phyloP scores from a whole-genome alignment of 1,284 basidiomycete genomes.

The Marasmius tenuissimus region DNA sequence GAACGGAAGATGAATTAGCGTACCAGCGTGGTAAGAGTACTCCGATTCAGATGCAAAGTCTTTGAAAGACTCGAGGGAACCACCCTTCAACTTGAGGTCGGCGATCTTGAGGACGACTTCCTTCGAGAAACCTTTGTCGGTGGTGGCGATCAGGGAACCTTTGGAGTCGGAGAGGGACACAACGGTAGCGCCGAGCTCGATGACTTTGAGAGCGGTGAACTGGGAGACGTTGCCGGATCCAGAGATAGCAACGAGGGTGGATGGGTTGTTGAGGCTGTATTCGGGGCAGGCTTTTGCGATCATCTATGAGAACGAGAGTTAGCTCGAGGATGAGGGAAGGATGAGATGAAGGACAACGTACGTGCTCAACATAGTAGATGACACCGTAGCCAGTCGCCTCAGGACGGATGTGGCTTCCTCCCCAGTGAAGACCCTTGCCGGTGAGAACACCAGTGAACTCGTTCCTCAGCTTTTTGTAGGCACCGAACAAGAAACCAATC shows the following conservation, averaged over 20 bases:
- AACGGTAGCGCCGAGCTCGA: slow-evolving; percentile 77
- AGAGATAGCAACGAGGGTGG: slow-evolving; percentile 67
- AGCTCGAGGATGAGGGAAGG: neutral
- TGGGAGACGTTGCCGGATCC: slow-evolving; percentile 77
- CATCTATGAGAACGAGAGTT: slow-evolving; percentile 35
- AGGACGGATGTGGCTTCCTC: slow-evolving; percentile 73
- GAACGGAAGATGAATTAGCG: slow-evolving; percentile 13
- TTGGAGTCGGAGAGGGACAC: slow-evolving; percentile 81
- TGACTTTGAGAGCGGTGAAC: slow-evolving; percentile 78
- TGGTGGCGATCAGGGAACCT: slow-evolving; percentile 62
- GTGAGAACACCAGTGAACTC: slow-evolving; percentile 80
- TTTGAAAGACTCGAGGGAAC: slow-evolving; percentile 52
- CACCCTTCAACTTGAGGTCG: slow-evolving; percentile 65
- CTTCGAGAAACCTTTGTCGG: slow-evolving; percentile 55
- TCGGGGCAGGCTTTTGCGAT: slow-evolving; percentile 50
- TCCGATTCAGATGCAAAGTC: slow-evolving; percentile 35
- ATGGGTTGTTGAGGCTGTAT: slow-evolving; percentile 39
- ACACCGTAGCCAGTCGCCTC: slow-evolving; percentile 78
- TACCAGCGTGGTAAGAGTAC: slow-evolving; percentile 70
- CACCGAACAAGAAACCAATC: slow-evolving; percentile 72
- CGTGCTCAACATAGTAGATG: slow-evolving; percentile 77
- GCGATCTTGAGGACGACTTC: slow-evolving; percentile 59
- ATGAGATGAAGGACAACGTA: slow-evolving; percentile 32
- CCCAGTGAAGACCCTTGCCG: slow-evolving; percentile 76
- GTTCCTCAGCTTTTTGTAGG: slow-evolving; percentile 76